Conservation (phyloP, 2,329 filamentous ascomycete species). For the Didymella segeticola region DNA sequence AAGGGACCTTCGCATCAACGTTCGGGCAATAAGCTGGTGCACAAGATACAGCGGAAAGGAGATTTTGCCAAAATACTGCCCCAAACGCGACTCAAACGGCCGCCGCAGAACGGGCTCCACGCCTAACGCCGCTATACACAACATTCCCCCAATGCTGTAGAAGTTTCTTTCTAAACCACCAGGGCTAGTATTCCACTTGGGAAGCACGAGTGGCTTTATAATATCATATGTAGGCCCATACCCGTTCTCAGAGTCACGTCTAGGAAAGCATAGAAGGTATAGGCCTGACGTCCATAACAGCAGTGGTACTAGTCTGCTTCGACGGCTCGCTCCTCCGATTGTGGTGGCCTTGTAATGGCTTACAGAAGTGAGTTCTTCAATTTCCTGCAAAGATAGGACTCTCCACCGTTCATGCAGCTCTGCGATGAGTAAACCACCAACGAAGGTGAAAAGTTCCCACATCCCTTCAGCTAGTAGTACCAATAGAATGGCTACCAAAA, state of each 20-base stretch:
- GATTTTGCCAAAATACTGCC: conserved; percentile 1
- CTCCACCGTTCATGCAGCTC: not conserved
- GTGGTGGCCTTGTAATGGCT: not conserved
- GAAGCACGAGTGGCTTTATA: not conserved
- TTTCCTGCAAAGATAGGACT: not conserved
- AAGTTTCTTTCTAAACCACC: not conserved
- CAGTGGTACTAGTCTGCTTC: not conserved
- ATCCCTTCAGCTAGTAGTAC: not conserved
- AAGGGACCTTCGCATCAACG: not conserved
- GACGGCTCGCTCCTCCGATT: not conserved
- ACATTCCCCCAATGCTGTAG: not conserved
- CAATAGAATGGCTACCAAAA: not conserved
- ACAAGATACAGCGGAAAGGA: conserved; percentile 4
- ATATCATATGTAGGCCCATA: not conserved
- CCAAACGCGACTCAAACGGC: not conserved
- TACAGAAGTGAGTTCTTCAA: not conserved
- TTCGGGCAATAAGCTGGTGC: not conserved
- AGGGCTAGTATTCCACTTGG: not conserved
- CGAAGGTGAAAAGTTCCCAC: not conserved
- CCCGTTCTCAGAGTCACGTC: not conserved
- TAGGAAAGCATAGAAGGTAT: not conserved
- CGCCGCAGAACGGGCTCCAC: not conserved
- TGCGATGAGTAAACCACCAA: not conserved
- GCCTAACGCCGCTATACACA: not conserved
- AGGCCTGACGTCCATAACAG: not conserved